Conservation (phyloP, 1,284 basidiomycete genomes). For the Takashimella koratensis region DNA sequence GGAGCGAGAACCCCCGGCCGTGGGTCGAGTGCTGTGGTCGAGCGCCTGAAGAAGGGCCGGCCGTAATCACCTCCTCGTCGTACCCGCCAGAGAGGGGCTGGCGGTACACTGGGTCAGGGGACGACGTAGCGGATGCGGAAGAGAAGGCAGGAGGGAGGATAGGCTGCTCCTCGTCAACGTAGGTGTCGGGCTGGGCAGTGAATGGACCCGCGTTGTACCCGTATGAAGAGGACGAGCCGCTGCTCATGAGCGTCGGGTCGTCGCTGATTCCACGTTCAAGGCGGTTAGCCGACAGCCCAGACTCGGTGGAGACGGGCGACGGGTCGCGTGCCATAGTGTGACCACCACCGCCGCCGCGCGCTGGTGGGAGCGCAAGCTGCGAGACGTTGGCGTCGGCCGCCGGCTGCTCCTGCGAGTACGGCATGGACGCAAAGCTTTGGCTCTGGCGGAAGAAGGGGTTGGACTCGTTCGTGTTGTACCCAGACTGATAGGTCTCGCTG, state of each 20-base stretch:
- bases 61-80: slow-evolving; percentile 22
- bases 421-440: slow-evolving; percentile 48
- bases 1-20: slow-evolving; percentile 65
- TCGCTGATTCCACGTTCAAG: slow-evolving; percentile 24
- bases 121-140: slow-evolving; percentile 7
- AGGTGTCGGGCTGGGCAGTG: slow-evolving; percentile 13
- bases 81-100: slow-evolving; percentile 23
- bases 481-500: slow-evolving; percentile 60
- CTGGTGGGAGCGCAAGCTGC: slow-evolving; percentile 57
- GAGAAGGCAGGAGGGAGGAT: slow-evolving; percentile 46
- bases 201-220: slow-evolving; percentile 1
- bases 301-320: slow-evolving; percentile 42
- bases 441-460: slow-evolving; percentile 41
- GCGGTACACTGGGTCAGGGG: slow-evolving; percentile 29
- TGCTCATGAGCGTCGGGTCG: slow-evolving; percentile 12
- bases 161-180: slow-evolving; percentile 55
- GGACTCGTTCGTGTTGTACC: slow-evolving; percentile 44
- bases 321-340: slow-evolving; percentile 37
- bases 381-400: slow-evolving; percentile 54
- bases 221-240: slow-evolving; percentile 3
- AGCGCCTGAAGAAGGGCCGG: slow-evolving; percentile 21
- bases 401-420: slow-evolving; percentile 63
- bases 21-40: slow-evolving; percentile 28
- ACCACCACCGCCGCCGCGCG: slow-evolving; percentile 15
- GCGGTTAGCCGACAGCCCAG: slow-evolving; percentile 20